Evolutionary conservation across 139 green algal genomes (phyloP), one percentile per base, ranked within the genome.

Genomic region (Cymbomonas tetramitiformis): DNA sequence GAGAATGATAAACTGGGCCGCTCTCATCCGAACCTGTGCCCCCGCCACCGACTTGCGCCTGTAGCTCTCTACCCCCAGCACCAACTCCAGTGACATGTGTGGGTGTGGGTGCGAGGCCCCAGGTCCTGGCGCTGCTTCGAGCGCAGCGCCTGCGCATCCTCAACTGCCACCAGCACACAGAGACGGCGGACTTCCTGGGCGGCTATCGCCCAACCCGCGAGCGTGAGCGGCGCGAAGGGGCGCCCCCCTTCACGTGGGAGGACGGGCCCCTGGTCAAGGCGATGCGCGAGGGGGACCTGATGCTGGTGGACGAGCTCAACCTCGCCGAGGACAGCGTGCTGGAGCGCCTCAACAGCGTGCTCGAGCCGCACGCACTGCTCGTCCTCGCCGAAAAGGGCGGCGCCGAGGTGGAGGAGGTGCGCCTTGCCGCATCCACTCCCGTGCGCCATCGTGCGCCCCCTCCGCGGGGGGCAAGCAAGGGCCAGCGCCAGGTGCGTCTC

Each of bases 101-200:
- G n/a, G n/a, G n/a, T n/a, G n/a, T n/a, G n/a, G n/a, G n/a, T n/a
- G n/a, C n/a, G n/a, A n/a, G n/a, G n/a, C n/a, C n/a, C n/a, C n/a
- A 98, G 77, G 66, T 95, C 69, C 60, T 92, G 24, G 86, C 88
- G 12, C 62, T 83, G 26, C 77, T 92, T 59, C 61, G 75, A 3
- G 73, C 68, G 25, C 85, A 62, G 30, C 52, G 50, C 12, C 74
- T 99, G 56, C 82, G 86, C 53, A 93, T 94, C 34, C 61, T 98
- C 62, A 98, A 98, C 73, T 98, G 92, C 79, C 94, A 96, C 74
- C 85, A 96, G 72, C 88, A 96, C 80, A 96, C 92, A 2, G 92
- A 99, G 72, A 85, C 87, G 3, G 83, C 79, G 0, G 92, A 99
- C 79, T 94, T 99, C 60, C 63, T 99, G 44, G 92, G 92, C 23